Evolutionary conservation across 345 rosid genomes (phyloP).

Genomic region (Bruguiera parviflora): DNA sequence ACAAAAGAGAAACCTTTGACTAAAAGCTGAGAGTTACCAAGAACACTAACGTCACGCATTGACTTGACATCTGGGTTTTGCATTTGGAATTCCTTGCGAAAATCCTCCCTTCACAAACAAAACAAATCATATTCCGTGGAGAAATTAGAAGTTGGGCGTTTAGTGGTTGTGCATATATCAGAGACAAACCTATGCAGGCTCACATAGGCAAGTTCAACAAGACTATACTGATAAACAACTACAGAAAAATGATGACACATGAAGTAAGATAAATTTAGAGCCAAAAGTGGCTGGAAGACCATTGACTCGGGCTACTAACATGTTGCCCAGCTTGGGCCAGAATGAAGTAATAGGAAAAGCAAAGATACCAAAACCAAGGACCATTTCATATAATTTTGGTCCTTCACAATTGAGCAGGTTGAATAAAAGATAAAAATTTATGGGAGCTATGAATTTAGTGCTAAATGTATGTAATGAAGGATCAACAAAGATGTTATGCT

Average conservation of each 20-base stretch:
- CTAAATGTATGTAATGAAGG: too few relatives aligned
- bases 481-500: neutral
- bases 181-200: neutral
- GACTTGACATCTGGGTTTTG: constrained; percentile 84
- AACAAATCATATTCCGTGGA: neutral
- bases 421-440: too few relatives aligned
- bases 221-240: neutral
- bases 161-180: neutral
- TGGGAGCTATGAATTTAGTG: too few relatives aligned
- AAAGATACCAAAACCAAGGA: too few relatives aligned
- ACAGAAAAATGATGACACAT: too few relatives aligned
- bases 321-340: too few relatives aligned
- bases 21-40: constrained; percentile 1
- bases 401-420: too few relatives aligned
- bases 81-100: constrained; percentile 78
- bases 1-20: neutral
- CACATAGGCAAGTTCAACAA: neutral
- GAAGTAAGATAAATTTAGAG: too few relatives aligned
- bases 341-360: too few relatives aligned
- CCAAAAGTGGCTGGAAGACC: too few relatives aligned
- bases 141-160: neutral
- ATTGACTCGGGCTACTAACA: too few relatives aligned
- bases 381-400: too few relatives aligned
- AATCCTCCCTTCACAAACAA: constrained; percentile 62
- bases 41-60: constrained; percentile 73